Base-by-base conservation (phyloP, 2,329 filamentous ascomycete species). In the Shiraia bambusicola region DNA sequence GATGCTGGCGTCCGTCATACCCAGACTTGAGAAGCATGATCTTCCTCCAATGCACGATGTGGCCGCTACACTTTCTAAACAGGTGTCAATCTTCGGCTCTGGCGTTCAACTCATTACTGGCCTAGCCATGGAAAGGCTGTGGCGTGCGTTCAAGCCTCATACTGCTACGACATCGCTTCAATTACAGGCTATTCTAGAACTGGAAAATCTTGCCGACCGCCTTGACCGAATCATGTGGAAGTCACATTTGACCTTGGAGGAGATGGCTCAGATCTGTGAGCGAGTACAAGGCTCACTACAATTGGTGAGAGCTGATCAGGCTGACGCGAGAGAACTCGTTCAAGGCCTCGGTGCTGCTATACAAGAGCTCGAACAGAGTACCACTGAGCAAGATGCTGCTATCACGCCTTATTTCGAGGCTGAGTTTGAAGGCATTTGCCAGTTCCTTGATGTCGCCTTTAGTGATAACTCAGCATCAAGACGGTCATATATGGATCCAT, bases 71-170 rank as follows among this genome's bases (percentile, higher is more conserved):
- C 36, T 63, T 10, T 55, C 49, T 3, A 59, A 59, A 37, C 58
- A 65, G 32, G 37, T 65, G 6, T 51, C 49, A 26, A 67, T 44
- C 2, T 92, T 95, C 59, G 76, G 80, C 16, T 77, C 81, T 12
- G 83, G 81, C 2, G 91, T 90, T 71, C 82, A 82, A 40, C 71
- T 94, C 11, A 82, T 76, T 0, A 90, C 86, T 2, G 90, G 89
- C 0, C 72, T 90, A 10, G 84, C 82, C 52, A 93, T 94, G 87
- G 87, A 93, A 60, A 66, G 72, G 7, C 75, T 95, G 4, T 95
- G 91, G 92, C 79, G 80, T 29, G 59, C 74, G 1, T 80, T 94
- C 58, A 80, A 86, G 38, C 88, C 90, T 24, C 59, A 59, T 9
- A 78, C 76, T 3, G 72, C 79, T 2, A 58, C 58, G 9, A 69